Evolutionary conservation across 2,329 filamentous ascomycete genomes (phyloP), one percentile per base, ranked within the genome.

Genomic region (Trichoderma sp.): DNA sequence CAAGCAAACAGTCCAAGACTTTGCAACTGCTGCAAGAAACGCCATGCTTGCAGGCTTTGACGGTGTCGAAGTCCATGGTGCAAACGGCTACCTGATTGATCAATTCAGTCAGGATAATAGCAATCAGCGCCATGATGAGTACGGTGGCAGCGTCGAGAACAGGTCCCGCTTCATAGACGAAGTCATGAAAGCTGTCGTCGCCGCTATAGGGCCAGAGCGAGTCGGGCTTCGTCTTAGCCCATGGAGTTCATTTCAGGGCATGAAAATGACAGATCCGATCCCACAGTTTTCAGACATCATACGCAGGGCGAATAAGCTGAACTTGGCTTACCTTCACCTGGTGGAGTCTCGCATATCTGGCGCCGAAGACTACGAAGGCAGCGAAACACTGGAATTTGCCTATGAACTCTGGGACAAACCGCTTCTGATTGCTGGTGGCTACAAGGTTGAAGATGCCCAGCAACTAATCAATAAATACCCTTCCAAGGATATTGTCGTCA

Each of bases 31-130:
- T 1, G 84, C 86, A 1, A 84, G 85, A 73, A 84, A 88, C 11
- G 86, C 92, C 0, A 78, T 93, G 3, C 79, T 88, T n/a, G 85
- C 86, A 18, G 92, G 93, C 0, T 91, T 91, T 58, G 92, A 95
- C 76, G 90, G 89, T 12, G 89, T 93, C 70, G 92, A 94, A 76
- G 79, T 85, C 3, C 83, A 86, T 18, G 85, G 79, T 4, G 87
- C 87, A 3, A 88, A 90, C 73, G 88, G 89, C 0, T 92, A 91
- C 73, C 82, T 92, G 0, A 81, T 90, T 28, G 88, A 90, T 71
- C 88, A 91, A 71, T 92, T 92, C 79, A 83, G 87, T 0, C 86
- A 84, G 24, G 82, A 84, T 11, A 83, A 82, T 3, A 82, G 82
- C 70, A 89, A 89, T 74, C 79, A 81, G 56, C 81, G 87, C 24